Evolutionary conservation across 345 rosid genomes (phyloP).

Genomic region (Balakata baccata): DNA sequence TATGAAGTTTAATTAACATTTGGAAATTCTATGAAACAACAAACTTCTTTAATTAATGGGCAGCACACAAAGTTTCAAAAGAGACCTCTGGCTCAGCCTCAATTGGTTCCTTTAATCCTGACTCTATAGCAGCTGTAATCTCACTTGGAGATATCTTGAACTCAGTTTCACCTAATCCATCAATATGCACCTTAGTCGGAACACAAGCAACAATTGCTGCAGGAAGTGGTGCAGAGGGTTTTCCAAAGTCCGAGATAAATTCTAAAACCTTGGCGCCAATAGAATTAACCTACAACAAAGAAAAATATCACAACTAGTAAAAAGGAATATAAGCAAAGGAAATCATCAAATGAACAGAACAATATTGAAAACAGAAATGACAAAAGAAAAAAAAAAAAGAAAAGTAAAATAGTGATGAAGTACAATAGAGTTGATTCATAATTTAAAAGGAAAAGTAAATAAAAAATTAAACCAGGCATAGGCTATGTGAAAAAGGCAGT

Average conservation of each 20-base stretch:
- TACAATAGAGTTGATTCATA: not conserved
- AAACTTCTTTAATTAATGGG: not conserved
- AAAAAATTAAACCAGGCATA: not conserved
- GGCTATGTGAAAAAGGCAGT: not conserved
- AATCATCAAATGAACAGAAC: not conserved
- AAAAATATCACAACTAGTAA: constrained; percentile 11
- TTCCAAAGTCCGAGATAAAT: constrained; percentile 92
- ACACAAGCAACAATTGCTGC: constrained; percentile 99
- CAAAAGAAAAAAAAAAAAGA: not conserved
- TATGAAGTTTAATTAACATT: constrained; percentile 6
- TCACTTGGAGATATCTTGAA: constrained; percentile 70
- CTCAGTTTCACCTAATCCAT: constrained; percentile 79
- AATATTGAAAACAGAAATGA: no score
- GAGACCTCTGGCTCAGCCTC: constrained; percentile 98
- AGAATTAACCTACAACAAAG: constrained; percentile 60
- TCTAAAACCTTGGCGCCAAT: constrained; percentile 89
- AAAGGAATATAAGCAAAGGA: constrained; percentile 7
- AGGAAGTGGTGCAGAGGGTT: constrained; percentile 81
- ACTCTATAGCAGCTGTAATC: constrained; percentile 66
- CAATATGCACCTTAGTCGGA: constrained; percentile 79
- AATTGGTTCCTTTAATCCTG: constrained; percentile 76
- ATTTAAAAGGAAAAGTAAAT: not conserved
- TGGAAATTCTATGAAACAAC: constrained; percentile 10
- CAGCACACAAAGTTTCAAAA: constrained; percentile 22
- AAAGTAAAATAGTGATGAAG: not conserved